Evolutionary conservation across 306 rosid species (phyloP).

Genomic region (Trifolium fragiferum): DNA sequence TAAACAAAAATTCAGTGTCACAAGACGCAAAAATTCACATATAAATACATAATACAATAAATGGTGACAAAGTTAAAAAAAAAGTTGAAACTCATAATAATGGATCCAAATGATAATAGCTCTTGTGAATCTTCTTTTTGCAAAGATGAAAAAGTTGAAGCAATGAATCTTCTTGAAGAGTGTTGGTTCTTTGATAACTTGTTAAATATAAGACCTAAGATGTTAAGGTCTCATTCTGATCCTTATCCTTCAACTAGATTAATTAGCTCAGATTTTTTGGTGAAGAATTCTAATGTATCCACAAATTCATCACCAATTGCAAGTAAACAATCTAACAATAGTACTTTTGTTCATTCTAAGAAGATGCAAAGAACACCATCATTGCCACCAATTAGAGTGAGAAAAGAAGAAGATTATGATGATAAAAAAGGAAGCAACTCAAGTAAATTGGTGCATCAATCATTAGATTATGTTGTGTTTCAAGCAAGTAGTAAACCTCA

Average conservation of each 20-base stretch:
- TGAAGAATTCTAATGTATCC: constrained; percentile 21
- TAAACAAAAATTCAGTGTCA: constrained; percentile 3
- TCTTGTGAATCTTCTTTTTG: constrained; percentile 54
- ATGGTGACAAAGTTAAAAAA: constrained; percentile 35
- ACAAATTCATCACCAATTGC: constrained; percentile 17
- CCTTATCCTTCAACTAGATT: constrained; percentile 53
- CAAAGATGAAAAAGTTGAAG: constrained; percentile 51
- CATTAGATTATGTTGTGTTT: constrained; percentile 32
- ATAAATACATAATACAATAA: constrained; percentile 14
- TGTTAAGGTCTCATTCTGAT: constrained; percentile 71
- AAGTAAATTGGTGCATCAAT: constrained; percentile 41
- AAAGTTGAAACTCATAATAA: constrained; percentile 44
- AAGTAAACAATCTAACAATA: constrained; percentile 23
- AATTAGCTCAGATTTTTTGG: constrained; percentile 37
- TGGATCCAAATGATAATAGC: constrained; percentile 55
- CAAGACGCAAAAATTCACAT: constrained; percentile 19
- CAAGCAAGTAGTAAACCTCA: constrained; percentile 12
- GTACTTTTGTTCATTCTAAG: constrained; percentile 30
- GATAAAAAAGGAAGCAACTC: constrained; percentile 34
- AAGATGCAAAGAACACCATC: constrained; percentile 61
- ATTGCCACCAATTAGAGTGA: constrained; percentile 55
- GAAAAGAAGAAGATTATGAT: constrained; percentile 42
- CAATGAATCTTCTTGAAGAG: constrained; percentile 76
- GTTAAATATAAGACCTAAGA: constrained; percentile 56
- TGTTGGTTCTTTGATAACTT: constrained; percentile 82